Base-by-base conservation (phyloP, 1,284 basidiomycete species). In the Earliella scabrosa region DNA sequence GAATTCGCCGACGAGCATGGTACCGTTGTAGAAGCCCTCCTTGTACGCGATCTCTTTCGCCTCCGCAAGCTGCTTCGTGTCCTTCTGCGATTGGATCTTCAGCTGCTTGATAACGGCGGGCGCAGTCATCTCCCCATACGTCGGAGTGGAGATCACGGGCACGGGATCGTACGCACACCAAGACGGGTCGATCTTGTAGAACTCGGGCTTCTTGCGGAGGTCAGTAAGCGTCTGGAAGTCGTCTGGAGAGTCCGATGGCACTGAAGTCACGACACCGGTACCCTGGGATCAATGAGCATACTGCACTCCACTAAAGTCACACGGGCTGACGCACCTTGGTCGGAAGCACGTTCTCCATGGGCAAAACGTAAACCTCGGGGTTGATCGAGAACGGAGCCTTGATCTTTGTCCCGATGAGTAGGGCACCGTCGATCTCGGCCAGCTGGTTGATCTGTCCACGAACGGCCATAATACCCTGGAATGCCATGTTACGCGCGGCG, bases 1-100 rank as follows among this genome's bases (percentile, higher is more conserved):
- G 80, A 87, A 97, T 62, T 93, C 87, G 48, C 97, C 97, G 29
- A 93, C 82, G 55, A 88, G 66, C 96, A 98, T 98, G 21, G 82
- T 90, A 36, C 96, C 97, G 69, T 82, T 86, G 76, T 97, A 98
- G 81, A 98, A 98, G 47, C 97, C 97, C 74, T 98, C 97, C 80
- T 98, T 98, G 81, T 99, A 99, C 13, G 95, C 92, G 56, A 97
- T 83, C 68, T 98, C 97, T 77, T 99, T 99, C 50, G 97, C 97
- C 73, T 98, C 96, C 6, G 90, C 88, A 31, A 99, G 85, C 74
- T 92, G 92, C 74, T 95, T 95, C 48, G 82, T 82, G 73, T 99
- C 97, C 75, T 97, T 97, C 70, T 96, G 94, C 8, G 93, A 96
- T 69, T 96, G 90, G 68, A 99, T 95, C 80, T 98, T 98, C 66